A percentile compares a stretch with the other conserved stretches of the same genome.
Conservation (phyloP, 371 early-diverging fungal species). For the Ordospora pajunii region DNA sequence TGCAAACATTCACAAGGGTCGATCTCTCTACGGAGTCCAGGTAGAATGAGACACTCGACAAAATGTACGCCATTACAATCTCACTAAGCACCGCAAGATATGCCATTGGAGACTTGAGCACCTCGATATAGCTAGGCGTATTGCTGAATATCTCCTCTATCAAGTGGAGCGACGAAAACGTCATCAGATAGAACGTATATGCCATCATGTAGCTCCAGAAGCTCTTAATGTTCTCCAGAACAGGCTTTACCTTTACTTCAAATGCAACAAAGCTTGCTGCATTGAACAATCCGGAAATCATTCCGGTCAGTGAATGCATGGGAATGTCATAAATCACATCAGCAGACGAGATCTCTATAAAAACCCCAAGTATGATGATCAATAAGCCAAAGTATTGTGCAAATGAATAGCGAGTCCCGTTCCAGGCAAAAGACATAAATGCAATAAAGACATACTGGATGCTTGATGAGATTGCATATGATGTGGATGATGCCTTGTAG, state of each 20-base stretch:
- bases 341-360: background rate
- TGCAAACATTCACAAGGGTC: background rate
- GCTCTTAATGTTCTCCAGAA: background rate
- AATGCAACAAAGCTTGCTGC: background rate
- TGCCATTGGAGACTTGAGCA: background rate
- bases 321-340: background rate
- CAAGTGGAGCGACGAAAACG: background rate
- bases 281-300: background rate
- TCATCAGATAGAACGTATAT: background rate
- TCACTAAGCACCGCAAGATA: background rate
- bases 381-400: background rate
- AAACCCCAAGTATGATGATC: background rate
- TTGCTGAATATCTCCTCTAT: background rate
- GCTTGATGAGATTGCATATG: background rate
- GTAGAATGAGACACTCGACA: background rate
- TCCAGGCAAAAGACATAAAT: background rate
- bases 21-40: background rate
- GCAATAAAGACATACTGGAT: background rate
- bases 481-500: background rate
- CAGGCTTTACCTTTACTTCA: background rate
- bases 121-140: background rate
- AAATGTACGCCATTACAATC: background rate
- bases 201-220: slow-evolving; percentile 10
- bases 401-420: background rate
- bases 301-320: background rate